These are phyloP conservation scores for Phytophthora vignae DNA, from an alignment of 352 stramenopile genomes.

Conservation along the genomic window DNA sequence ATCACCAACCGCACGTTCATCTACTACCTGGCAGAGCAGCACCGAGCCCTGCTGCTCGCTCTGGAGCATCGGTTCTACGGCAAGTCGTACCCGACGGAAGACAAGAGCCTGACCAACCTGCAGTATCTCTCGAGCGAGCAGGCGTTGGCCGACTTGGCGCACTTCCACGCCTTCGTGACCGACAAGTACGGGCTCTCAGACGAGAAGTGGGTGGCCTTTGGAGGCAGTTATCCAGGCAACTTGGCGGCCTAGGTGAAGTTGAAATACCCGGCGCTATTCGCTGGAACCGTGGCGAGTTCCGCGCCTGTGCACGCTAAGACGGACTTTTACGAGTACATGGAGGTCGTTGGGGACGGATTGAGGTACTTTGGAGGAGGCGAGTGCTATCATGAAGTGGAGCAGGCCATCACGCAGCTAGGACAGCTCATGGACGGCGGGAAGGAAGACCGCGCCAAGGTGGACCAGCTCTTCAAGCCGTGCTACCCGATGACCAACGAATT, in stretches of 20 bases:
- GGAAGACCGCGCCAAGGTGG: slow-evolving; percentile 52
- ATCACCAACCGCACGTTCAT: slow-evolving; percentile 84
- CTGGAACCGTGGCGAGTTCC: slow-evolving; percentile 92
- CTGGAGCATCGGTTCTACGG: slow-evolving; percentile 98
- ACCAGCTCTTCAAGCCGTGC: slow-evolving; percentile 68
- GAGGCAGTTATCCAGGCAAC: slow-evolving; percentile 96
- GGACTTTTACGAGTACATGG: slow-evolving; percentile 90
- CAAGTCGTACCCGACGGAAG: slow-evolving; percentile 87
- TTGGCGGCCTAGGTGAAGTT: slow-evolving; percentile 93
- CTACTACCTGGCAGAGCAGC: slow-evolving; percentile 77
- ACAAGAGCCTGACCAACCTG: slow-evolving; percentile 86
- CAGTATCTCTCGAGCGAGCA: slow-evolving; percentile 90
- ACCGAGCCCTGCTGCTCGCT: slow-evolving; percentile 84
- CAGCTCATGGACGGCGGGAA: slow-evolving; percentile 62
- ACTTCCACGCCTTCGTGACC: slow-evolving; percentile 86
- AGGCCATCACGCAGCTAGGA: slow-evolving; percentile 60
- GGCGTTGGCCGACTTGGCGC: slow-evolving; percentile 92
- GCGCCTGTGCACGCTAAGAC: slow-evolving; percentile 88
- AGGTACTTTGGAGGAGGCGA: slow-evolving; percentile 86
- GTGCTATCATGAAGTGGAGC: slow-evolving; percentile 80
- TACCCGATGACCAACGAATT: slow-evolving; percentile 82
- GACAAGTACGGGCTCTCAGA: slow-evolving; percentile 68
- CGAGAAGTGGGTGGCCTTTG: slow-evolving; percentile 93
- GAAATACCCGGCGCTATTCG: slow-evolving; percentile 94
- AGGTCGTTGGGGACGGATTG: slow-evolving; percentile 82